phyloP scores from a whole-genome alignment of 169 alveolate species.

The Plasmodium vinckei region DNA sequence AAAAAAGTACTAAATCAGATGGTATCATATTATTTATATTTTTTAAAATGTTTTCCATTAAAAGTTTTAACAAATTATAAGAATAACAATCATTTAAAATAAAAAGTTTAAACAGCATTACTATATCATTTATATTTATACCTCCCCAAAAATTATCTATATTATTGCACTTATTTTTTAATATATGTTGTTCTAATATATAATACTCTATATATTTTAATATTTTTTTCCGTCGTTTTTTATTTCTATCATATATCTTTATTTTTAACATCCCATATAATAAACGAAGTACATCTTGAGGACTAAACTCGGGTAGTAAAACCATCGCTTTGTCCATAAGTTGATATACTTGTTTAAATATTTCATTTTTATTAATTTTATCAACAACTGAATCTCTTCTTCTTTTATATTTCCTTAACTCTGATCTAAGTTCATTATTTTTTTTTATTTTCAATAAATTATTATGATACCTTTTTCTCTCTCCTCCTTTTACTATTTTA shows the following conservation, averaged over 20 bases:
- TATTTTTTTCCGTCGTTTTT: slow-evolving; percentile 3
- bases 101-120: slow-evolving; percentile 40
- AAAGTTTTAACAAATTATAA: slow-evolving; percentile 10
- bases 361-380: neutral
- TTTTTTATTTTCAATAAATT: slow-evolving; percentile 1
- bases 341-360: slow-evolving; percentile 44
- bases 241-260: slow-evolving; percentile 27
- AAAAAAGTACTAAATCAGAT: slow-evolving; percentile 34
- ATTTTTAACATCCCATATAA: slow-evolving; percentile 39
- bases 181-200: slow-evolving; percentile 5
- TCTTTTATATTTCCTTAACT: neutral
- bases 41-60: slow-evolving; percentile 5
- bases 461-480: neutral
- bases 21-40: slow-evolving; percentile 1
- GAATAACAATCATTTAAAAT: slow-evolving; percentile 40
- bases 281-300: slow-evolving; percentile 46
- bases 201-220: slow-evolving; percentile 58
- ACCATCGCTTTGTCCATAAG: slow-evolving; percentile 43
- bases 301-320: slow-evolving; percentile 61
- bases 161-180: neutral
- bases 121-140: slow-evolving; percentile 27
- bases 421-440: neutral
- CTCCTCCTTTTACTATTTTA: neutral
- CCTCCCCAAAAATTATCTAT: slow-evolving; percentile 42
- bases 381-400: neutral